phyloP scores from a whole-genome alignment of 805 yeast species.

The Maudiozyma serrabonitensis region DNA sequence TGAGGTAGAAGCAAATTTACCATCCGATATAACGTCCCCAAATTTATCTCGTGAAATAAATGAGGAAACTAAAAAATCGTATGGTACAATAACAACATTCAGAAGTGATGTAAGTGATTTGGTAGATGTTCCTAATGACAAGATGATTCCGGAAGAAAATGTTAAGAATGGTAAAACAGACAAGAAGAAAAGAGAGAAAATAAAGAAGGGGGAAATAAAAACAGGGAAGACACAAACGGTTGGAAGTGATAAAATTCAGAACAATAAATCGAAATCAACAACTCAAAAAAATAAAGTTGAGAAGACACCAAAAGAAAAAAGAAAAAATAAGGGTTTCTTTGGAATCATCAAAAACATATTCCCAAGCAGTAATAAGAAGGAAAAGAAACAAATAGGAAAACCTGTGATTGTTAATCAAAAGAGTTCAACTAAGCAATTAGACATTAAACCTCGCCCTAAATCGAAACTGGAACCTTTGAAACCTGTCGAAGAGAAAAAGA shows the following conservation, averaged over 20 bases:
- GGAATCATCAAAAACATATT: constrained; percentile 13
- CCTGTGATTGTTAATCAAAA: background rate
- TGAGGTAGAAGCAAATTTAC: background rate
- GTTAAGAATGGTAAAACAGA: background rate
- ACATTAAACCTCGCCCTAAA: background rate
- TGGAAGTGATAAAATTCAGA: too few species aligned
- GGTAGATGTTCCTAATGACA: constrained; percentile 4
- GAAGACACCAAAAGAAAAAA: constrained; percentile 1
- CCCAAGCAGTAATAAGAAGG: constrained; percentile 1
- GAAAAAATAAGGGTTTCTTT: constrained; percentile 12
- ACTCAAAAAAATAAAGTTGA: too few species aligned
- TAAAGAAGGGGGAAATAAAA: background rate
- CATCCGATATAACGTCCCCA: background rate
- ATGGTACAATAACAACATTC: constrained; percentile 26
- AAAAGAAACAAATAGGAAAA: constrained; percentile 1
- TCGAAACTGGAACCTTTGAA: background rate
- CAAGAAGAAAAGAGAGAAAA: background rate
- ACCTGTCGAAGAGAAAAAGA: background rate
- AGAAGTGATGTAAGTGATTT: constrained; percentile 24
- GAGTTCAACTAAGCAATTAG: background rate
- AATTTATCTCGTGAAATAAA: constrained; percentile 3
- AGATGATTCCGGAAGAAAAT: background rate
- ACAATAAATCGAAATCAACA: too few species aligned
- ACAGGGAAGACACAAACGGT: background rate
- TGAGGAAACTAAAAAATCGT: constrained; percentile 18